phyloP scores from a whole-genome alignment of 2,329 filamentous ascomycete species.

The Fusarium pseudograminearum region DNA sequence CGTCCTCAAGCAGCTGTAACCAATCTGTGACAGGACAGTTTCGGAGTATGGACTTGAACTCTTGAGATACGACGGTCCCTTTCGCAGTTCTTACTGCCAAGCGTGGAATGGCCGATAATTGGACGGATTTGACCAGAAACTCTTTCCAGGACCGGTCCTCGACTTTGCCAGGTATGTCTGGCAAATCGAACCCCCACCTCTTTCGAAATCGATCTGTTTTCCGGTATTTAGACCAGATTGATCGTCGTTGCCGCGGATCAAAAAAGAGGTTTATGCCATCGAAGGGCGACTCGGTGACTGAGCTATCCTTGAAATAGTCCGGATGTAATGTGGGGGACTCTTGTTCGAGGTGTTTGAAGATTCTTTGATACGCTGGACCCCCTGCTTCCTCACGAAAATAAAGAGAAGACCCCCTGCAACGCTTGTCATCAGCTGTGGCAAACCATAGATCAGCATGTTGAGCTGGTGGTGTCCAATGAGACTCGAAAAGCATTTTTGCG shows the following conservation, averaged over 20 bases:
- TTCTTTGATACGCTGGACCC: background rate
- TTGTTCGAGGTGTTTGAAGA: background rate
- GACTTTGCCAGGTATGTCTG: too few species aligned
- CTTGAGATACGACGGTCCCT: background rate
- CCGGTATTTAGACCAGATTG: too few species aligned
- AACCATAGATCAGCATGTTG: background rate
- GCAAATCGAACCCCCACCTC: too few species aligned
- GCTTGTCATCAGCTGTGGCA: background rate
- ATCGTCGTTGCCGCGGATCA: too few species aligned
- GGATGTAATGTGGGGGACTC: background rate
- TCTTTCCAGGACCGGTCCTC: too few species aligned
- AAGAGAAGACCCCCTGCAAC: background rate
- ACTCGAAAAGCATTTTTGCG: background rate
- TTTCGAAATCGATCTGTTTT: too few species aligned
- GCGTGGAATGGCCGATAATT: too few species aligned
- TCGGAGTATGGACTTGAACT: background rate
- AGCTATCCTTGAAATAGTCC: background rate
- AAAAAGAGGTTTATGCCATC: background rate
- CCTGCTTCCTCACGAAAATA: background rate
- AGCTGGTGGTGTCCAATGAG: background rate
- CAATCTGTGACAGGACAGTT: background rate
- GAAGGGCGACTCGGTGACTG: background rate
- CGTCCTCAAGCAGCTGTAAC: background rate
- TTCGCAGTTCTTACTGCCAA: too few species aligned
- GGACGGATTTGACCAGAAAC: too few species aligned